Base-by-base conservation (phyloP, 148 eudicot species). In the Cornus suecica region DNA sequence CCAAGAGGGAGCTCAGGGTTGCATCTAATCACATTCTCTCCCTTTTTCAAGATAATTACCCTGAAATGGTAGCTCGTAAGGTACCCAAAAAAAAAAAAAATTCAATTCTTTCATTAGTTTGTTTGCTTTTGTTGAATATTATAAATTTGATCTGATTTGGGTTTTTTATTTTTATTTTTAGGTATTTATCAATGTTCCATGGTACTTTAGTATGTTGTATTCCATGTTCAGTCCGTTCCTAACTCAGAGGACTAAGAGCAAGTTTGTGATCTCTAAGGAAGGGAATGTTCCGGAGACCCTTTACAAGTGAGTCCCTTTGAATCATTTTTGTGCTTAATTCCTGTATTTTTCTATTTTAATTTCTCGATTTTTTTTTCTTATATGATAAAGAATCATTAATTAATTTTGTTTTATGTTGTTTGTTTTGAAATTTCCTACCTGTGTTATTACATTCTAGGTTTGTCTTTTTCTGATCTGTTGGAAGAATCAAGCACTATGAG, bases 121-220 rank as follows among this genome's bases (percentile, higher is more conserved):
- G 7, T 4, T 37, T 37, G 8, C 9, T 37, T 37, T 37, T 66
- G 9, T 65, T 26, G 15, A 28, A 23, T 75, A 30, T 76, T 77
- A 67, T 3, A 37, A 8, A 2, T 30, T n/a, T 24, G 56, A 32
- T 52, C 30, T 72, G 25, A 14, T 28, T 70, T 71, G 63, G 42
- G 1, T 75, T 7, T 9, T 76, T 56, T 27, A 10, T 52, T 65
- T 76, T 68, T 64, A 41, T 73, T 71, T 20, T 24, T 11, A 94
- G 99, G 90, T 94, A 37, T 94, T 94, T 56, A 87, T 94, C 83
- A 94, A 94, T 83, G 99, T 94, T 72, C 99, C 99, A 41, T 94
- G 99, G 99, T 94, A 92, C 82, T 94, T 90, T 66, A 92, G 94
- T 74, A 66, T 94, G 87, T 30, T 94, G 78, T 92, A 94, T 85